Conservation (phyloP, 495 filamentous ascomycete species). For the Poronia punctata region DNA sequence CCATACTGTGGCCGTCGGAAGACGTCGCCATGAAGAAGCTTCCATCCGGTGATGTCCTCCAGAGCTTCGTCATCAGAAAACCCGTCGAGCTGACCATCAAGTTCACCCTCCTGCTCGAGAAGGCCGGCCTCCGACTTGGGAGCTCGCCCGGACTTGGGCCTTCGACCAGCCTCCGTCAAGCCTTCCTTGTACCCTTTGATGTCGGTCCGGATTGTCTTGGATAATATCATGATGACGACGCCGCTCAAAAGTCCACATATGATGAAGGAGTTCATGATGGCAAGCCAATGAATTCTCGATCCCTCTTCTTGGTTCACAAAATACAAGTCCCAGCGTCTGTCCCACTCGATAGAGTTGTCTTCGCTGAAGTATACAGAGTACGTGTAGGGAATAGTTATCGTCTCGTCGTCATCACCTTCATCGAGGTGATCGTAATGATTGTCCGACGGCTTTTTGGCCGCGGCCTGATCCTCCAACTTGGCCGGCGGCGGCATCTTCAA, state of each 20-base stretch:
- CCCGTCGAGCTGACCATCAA: constrained; percentile 46
- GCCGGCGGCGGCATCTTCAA: constrained; percentile 59
- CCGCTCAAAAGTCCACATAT: constrained; percentile 78
- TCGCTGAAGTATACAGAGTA: constrained; percentile 93
- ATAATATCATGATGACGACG: constrained; percentile 79
- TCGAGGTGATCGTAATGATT: constrained; percentile 48
- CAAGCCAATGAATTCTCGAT: constrained; percentile 82
- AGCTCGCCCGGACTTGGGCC: constrained; percentile 46
- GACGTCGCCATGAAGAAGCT: constrained; percentile 90
- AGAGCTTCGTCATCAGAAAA: constrained; percentile 69
- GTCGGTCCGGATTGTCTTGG: constrained; percentile 74
- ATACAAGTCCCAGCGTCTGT: constrained; percentile 84
- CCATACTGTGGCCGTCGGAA: constrained; percentile 74
- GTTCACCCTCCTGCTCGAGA: constrained; percentile 58
- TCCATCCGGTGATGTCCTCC: constrained; percentile 90
- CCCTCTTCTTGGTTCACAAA: constrained; percentile 88
- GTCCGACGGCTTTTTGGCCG: constrained; percentile 53
- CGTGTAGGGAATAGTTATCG: constrained; percentile 74
- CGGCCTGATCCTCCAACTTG: constrained; percentile 43
- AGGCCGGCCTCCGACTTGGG: constrained; percentile 51
- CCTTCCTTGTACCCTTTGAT: constrained; percentile 66
- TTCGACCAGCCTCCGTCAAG: constrained; percentile 52
- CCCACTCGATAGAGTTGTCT: constrained; percentile 77
- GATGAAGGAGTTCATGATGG: constrained; percentile 83
- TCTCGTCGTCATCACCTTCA: constrained; percentile 56